Base-by-base conservation (phyloP, 2,329 filamentous ascomycete species). In the Colletotrichum noveboracense region DNA sequence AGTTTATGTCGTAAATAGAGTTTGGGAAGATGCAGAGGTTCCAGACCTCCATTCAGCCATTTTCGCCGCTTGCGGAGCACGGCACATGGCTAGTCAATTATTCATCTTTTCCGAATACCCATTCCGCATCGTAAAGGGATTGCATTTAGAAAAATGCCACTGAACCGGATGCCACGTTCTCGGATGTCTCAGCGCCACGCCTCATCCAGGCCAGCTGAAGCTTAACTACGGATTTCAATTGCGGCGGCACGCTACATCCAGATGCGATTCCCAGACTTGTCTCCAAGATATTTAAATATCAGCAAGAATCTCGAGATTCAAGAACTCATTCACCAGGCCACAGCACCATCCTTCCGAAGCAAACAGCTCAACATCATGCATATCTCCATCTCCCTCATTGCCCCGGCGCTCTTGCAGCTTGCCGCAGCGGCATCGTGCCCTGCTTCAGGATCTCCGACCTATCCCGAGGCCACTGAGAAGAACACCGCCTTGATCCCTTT, bases 191-290 rank as follows among this genome's bases (percentile, higher is more conserved):
- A 52, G 43, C 43, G 43, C 43, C 43, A 52, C 43, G 2, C 6
- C 43, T 24, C 43, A 21, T 24, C 12, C n/a, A 24, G n/a, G 2
- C 43, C 43, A 52, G 43, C 43, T 52, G 43, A 24, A 21, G n/a
- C n/a, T 24, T 52, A 21, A 13, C 6, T 0, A 21, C 18, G 43
- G 43, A 52, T 1, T 21, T 21, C 6, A 21, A 52, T 6, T 5
- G 4, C 6, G 43, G 6, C 43, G 12, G 43, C n/a, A 21, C 43
- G 10, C 10, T 3, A 52, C 12, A 21, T 52, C 43, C 43, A n/a
- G n/a, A 52, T 21, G n/a, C 43, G 12, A 52, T 21, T 52, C n/a
- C 0, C 6, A 1, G 0, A 0, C 12, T 1, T 13, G n/a, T 52
- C 43, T 21, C 21, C 43, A 24, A 1, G 10, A 21, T 52, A 21